These are phyloP conservation scores for Phragmites australis DNA, from an alignment of 176 grass and related monocot genomes.

Conservation along the genomic window DNA sequence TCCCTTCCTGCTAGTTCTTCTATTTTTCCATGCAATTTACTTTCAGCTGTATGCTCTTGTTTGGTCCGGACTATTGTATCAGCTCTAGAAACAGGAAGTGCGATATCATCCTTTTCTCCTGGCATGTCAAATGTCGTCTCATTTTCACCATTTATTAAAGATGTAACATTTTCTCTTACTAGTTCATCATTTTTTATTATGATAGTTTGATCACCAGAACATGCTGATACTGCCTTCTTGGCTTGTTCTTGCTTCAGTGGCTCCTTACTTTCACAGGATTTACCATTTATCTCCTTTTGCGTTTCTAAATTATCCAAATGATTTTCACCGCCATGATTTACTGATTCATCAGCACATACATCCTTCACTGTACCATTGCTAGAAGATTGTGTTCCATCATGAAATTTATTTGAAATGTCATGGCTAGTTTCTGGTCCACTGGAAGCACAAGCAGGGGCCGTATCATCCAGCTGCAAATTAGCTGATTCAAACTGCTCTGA, in stretches of 20 bases:
- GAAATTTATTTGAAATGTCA: conserved; percentile 12
- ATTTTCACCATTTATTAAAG: conserved; percentile 40
- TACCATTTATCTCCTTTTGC: conserved; percentile 37
- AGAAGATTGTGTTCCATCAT: conserved; percentile 39
- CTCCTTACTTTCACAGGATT: conserved; percentile 35
- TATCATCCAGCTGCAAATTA: conserved; percentile 29
- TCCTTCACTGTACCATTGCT: conserved; percentile 39
- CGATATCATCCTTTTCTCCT: conserved; percentile 25
- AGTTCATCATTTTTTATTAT: conserved; percentile 36
- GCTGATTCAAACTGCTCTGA: conserved; percentile 46
- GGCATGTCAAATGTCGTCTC: conserved; percentile 24
- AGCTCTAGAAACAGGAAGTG: conserved; percentile 30
- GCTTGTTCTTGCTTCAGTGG: conserved; percentile 21
- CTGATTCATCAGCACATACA: conserved; percentile 43
- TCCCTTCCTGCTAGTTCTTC: conserved; percentile 33
- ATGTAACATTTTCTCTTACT: conserved; percentile 30
- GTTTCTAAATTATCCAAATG: conserved; percentile 31
- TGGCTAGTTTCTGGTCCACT: conserved; percentile 18
- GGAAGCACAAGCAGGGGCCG: conserved; percentile 33
- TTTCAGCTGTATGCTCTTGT: conserved; percentile 48
- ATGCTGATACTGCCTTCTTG: conserved; percentile 30
- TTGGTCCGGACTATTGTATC: conserved; percentile 34
- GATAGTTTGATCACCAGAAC: conserved; percentile 39
- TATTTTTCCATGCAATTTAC: conserved; percentile 31
- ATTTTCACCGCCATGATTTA: conserved; percentile 35